A percentile compares a stretch with the other conserved stretches of the same genome.
phyloP scores from a whole-genome alignment of 129 eudicot species.

The Calendula officinalis region DNA sequence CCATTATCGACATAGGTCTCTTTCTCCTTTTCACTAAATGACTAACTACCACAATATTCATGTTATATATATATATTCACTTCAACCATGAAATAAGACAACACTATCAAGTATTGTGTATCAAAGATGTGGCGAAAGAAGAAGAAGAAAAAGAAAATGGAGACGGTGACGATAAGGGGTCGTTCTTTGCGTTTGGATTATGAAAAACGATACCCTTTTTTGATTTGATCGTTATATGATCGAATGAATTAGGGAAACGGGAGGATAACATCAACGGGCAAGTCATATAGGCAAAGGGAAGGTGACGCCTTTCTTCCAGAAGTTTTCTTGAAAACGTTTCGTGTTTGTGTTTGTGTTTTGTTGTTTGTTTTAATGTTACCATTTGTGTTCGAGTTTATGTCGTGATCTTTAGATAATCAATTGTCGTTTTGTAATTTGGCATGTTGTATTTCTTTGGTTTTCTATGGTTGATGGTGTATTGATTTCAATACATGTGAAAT shows the following conservation, averaged over 20 bases:
- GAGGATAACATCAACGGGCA: conserved; percentile 49
- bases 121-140: conserved; percentile 47
- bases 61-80: conserved; percentile 24
- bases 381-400: conserved; percentile 14
- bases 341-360: conserved; percentile 15
- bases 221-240: conserved; percentile 17
- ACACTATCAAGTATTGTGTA: conserved; percentile 16
- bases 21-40: conserved; percentile 19
- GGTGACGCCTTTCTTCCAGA: conserved; percentile 97
- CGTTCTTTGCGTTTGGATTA: conserved; percentile 5
- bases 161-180: background rate
- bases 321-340: conserved; percentile 19
- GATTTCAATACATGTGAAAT: conserved; percentile 23
- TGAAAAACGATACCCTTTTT: conserved; percentile 15
- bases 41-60: conserved; percentile 18
- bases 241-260: conserved; percentile 29
- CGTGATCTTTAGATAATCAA: conserved; percentile 18
- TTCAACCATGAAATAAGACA: conserved; percentile 9
- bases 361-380: conserved; percentile 5
- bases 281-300: conserved; percentile 95
- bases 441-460: conserved; percentile 12
- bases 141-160: conserved; percentile 40
- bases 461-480: conserved; percentile 24
- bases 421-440: conserved; percentile 24
- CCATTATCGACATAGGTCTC: conserved; percentile 36